Base-by-base conservation (phyloP, 176 grass and related monocot genomes). In the Alloteropsis semialata region DNA sequence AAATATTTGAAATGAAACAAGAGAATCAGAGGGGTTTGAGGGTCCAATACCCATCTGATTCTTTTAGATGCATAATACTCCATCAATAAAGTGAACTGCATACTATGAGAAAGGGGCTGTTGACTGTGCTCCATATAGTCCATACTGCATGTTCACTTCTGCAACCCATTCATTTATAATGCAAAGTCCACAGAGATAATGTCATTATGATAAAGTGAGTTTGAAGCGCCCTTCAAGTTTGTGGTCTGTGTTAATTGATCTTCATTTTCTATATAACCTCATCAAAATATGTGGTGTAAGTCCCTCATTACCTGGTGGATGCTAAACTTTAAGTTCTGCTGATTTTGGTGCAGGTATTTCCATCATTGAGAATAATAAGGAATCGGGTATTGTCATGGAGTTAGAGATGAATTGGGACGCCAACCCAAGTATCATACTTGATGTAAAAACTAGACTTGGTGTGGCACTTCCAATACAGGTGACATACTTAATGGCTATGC, bases 341-440 rank as follows among this genome's bases (percentile, higher is more conserved):
- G 59, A 43, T 82, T 51, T 81, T 75, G 67, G 25, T 86, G 58
- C 84, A 98, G 92, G 96, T 84, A 73, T 98, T 90, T 95, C 96
- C 12, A 93, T 98, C 36, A 56, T 98, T 72, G 92, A 98, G 78
- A 94, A 80, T 81, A 81, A 87, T 77, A 54, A 69, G 3, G 85
- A 82, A 69, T 91, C 91, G 59, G 96, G 96, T 58, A 93, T 98
- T 28, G 76, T 90, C 41, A 95, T 98, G 93, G 92, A 98, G 84
- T 34, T 98, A 67, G 96, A 95, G 77, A 86, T 98, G 91, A 95
- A 95, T 54, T 98, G 91, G 96, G 96, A 98, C 88, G 96, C 91
- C 72, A 95, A 98, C 91, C 85, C 92, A 92, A 98, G 65, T 77
- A 95, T 98, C 69, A 66, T 95, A 72, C 89, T 98, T 82, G 96